Evolutionary conservation across 208 protist genomes (phyloP), one percentile per base, ranked within the genome.

Genomic region (Angomonas ambiguus): DNA sequence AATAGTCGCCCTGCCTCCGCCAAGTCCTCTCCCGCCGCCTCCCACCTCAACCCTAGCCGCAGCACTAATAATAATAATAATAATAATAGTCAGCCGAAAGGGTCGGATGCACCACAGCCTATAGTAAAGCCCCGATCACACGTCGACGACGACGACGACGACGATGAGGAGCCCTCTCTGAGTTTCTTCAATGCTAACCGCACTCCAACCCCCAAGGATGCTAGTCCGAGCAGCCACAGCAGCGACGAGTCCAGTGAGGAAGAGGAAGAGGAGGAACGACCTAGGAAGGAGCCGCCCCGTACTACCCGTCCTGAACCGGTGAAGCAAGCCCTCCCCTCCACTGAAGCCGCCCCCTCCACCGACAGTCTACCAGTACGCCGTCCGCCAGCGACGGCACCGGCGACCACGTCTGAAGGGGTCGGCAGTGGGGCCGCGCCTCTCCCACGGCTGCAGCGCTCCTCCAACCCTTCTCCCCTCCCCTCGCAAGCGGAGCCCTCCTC

Each of bases 91-190:
- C 16, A 51, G n/a, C 22, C 38, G 30, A 25, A 5, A 32, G 16
- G 2, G 38, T 25, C 13, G 11, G 22, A 25, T 27, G 38, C 22
- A 22, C 58, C 38, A 16, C n/a, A 57, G 27, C 20, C 18, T 51
- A 34, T 56, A 69, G 45, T 53, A 28, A 24, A 41, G 28, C 68
- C 13, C 38, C 31, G 33, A n/a, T 51, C 58, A 42, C 48, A 33
- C 24, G 58, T 51, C 38, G 22, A 53, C 1, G 28, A 49, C 16
- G 66, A 68, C n/a, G 64, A 76, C 42, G 70, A 80, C 63, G 72
- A 82, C 10, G 69, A 85, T 30, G 79, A 81, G 30, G 76, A 86
- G 62, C 75, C 76, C 3, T 77, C 72, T 8, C 62, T 84, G 55
- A 63, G 62, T 25, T 84, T 80, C 41, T 41, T 45, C 38, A 45